Evolutionary conservation across 495 filamentous ascomycete genomes (phyloP).

Genomic region (Hyaloscypha hepaticicola): DNA sequence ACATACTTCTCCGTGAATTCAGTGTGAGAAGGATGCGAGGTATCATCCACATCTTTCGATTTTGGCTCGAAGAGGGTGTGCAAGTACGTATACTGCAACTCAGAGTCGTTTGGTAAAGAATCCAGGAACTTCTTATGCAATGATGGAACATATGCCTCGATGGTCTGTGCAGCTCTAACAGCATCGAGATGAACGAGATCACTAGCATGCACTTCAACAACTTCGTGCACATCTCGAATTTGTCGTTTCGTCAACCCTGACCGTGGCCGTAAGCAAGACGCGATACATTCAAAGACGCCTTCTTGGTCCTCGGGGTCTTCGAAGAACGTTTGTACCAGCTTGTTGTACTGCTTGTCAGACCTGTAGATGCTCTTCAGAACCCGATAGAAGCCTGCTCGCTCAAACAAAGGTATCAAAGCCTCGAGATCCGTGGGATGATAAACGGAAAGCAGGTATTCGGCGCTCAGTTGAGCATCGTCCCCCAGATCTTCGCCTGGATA

Average conservation of each 20-base stretch:
- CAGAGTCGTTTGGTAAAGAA: constrained; percentile 60
- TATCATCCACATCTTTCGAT: constrained; percentile 41
- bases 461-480: constrained; percentile 93
- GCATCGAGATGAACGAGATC: constrained; percentile 72
- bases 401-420: constrained; percentile 71
- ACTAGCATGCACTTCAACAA: constrained; percentile 65
- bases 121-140: constrained; percentile 70
- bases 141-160: constrained; percentile 64
- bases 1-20: constrained; percentile 83
- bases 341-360: constrained; percentile 74
- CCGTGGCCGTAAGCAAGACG: constrained; percentile 73
- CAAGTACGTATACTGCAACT: constrained; percentile 75
- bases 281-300: constrained; percentile 73
- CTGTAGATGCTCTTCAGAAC: constrained; percentile 88
- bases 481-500: constrained; percentile 78
- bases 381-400: constrained; percentile 83
- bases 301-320: constrained; percentile 77
- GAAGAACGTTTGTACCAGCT: constrained; percentile 78
- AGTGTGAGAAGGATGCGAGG: constrained; percentile 34
- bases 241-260: constrained; percentile 73
- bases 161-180: constrained; percentile 62
- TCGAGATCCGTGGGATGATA: constrained; percentile 86
- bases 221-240: constrained; percentile 66
- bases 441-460: constrained; percentile 89
- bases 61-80: constrained; percentile 73